A percentile compares a stretch with the other conserved stretches of the same genome.
These are phyloP conservation scores for Moricandia moricandioides DNA, from an alignment of 345 rosid genomes.

Conservation along the genomic window DNA sequence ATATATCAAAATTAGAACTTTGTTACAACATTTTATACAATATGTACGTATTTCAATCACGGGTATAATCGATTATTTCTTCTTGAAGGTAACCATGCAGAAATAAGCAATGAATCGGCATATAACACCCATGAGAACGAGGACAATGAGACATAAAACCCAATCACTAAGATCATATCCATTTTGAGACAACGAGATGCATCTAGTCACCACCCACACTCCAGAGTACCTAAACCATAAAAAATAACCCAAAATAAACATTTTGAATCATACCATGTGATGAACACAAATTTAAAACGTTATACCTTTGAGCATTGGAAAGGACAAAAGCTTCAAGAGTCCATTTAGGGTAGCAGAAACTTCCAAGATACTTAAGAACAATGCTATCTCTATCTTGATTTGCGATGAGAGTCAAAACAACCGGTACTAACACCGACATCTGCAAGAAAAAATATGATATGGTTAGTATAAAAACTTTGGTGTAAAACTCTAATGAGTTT, in stretches of 20 bases:
- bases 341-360: constrained; percentile 76
- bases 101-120: constrained; percentile 51
- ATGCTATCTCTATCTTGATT: constrained; percentile 52
- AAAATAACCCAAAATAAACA: neutral
- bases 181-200: constrained; percentile 47
- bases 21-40: constrained; percentile 29
- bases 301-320: constrained; percentile 65
- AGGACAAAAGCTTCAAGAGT: constrained; percentile 78
- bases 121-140: constrained; percentile 42
- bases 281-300: neutral
- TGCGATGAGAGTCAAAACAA: constrained; percentile 73
- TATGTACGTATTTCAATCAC: constrained; percentile 8
- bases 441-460: constrained; percentile 30
- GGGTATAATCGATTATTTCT: constrained; percentile 37
- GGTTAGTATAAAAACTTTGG: neutral
- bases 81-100: constrained; percentile 43
- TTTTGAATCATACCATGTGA: neutral
- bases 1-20: neutral
- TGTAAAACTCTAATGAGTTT: neutral
- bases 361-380: constrained; percentile 49
- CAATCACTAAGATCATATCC: constrained; percentile 61
- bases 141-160: constrained; percentile 47
- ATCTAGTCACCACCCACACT: constrained; percentile 67
- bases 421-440: constrained; percentile 86
- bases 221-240: constrained; percentile 50